Percentiles rank a stretch among this genome's conserved stretches.
Evolutionary conservation across 331 rosid genomes (phyloP).

Genomic region (Malus hybrid): DNA sequence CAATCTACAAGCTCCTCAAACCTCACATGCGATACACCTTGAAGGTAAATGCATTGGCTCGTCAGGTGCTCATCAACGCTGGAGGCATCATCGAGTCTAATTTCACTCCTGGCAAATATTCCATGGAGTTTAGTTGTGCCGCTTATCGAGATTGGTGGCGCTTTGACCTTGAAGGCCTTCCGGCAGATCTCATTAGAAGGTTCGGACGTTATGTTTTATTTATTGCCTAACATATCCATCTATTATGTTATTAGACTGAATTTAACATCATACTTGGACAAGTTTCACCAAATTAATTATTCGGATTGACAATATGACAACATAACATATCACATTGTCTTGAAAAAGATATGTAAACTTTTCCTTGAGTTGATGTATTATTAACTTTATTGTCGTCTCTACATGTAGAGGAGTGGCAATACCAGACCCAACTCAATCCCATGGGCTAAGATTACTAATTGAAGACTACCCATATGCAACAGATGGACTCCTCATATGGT

Average conservation of each 20-base stretch:
- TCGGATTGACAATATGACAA: neutral
- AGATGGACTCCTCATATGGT: conserved; percentile 20
- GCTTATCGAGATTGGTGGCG: conserved; percentile 36
- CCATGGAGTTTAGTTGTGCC: conserved; percentile 29
- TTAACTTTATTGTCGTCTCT: neutral
- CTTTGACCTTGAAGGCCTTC: conserved; percentile 42
- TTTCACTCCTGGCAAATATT: conserved; percentile 23
- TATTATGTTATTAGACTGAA: neutral
- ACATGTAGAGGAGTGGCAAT: conserved; percentile 3
- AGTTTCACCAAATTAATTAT: no score
- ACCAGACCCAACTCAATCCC: neutral
- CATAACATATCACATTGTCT: neutral
- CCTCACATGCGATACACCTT: conserved; percentile 47
- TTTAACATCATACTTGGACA: neutral
- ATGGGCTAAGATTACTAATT: conserved; percentile 10
- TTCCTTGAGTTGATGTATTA: no score
- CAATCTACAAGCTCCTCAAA: conserved; percentile 33
- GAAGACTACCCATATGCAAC: conserved; percentile 22
- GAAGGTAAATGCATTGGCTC: conserved; percentile 46
- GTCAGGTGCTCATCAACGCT: conserved; percentile 35
- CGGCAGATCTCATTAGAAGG: conserved; percentile 45
- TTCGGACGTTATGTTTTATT: neutral
- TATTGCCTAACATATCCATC: neutral
- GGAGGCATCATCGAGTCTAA: conserved; percentile 29
- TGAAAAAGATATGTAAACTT: no score